Evolutionary conservation across 441 rosid genomes (phyloP).

Genomic region (Erysimum pusillum): DNA sequence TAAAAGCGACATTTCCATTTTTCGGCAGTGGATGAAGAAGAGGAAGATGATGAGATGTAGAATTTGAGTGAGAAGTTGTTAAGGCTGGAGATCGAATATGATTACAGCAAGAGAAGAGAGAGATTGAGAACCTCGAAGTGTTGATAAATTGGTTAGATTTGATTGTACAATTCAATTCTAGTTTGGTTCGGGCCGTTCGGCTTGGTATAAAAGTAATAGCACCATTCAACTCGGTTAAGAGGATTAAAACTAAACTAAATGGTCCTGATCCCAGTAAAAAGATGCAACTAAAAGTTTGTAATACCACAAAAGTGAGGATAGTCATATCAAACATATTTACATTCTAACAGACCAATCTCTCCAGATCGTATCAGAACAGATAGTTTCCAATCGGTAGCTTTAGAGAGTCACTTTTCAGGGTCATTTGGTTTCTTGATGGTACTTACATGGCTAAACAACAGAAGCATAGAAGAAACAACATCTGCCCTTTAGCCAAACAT

Average conservation of each 20-base stretch:
- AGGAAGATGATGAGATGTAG: too few relatives aligned
- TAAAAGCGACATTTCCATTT: too few relatives aligned
- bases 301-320: not conserved
- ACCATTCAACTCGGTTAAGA: too few relatives aligned
- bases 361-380: slow-evolving; percentile 7
- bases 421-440: slow-evolving; percentile 34
- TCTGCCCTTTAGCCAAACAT: slow-evolving; percentile 42
- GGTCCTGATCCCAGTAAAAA: not conserved
- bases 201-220: too few relatives aligned
- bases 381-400: slow-evolving; percentile 27
- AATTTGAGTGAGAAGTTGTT: too few relatives aligned
- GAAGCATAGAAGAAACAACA: slow-evolving; percentile 37
- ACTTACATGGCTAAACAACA: slow-evolving; percentile 45
- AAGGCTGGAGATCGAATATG: too few relatives aligned
- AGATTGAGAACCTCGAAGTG: too few relatives aligned
- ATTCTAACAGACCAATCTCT: slow-evolving; percentile 24
- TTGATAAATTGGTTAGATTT: too few relatives aligned
- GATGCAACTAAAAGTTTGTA: not conserved
- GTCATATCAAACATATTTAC: slow-evolving; percentile 26
- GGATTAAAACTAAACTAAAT: not conserved
- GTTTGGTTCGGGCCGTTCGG: too few relatives aligned
- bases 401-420: slow-evolving; percentile 28
- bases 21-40: too few relatives aligned
- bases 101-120: too few relatives aligned
- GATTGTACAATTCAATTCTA: not conserved